Evolutionary conservation across 768 basidiomycete species (phyloP).

Genomic region (Lepiota brunneoincarnata): DNA sequence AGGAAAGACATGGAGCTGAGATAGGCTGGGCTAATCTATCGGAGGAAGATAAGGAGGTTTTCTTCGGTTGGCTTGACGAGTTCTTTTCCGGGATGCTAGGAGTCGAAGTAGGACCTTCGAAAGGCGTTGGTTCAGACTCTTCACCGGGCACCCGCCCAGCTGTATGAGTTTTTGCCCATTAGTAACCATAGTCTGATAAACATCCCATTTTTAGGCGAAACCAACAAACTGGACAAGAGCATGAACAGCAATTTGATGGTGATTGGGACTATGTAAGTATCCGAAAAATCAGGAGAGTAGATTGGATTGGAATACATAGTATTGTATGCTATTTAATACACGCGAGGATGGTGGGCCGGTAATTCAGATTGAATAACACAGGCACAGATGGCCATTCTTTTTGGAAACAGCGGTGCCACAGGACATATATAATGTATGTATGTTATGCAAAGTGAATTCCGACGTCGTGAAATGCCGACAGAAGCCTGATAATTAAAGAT

Average conservation of each 20-base stretch:
- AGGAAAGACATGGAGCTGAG: slow-evolving; percentile 10
- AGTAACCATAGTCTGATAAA: neutral
- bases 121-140: slow-evolving; percentile 5
- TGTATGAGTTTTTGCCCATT: slow-evolving; percentile 18
- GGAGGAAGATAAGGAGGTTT: slow-evolving; percentile 62
- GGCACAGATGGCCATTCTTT: too few relatives aligned
- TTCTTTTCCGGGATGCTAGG: slow-evolving; percentile 54
- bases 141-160: slow-evolving; percentile 19
- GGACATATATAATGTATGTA: neutral
- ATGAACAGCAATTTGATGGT: too few relatives aligned
- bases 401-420: too few relatives aligned
- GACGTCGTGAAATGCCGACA: slow-evolving; percentile 72
- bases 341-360: too few relatives aligned
- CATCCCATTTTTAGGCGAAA: slow-evolving; percentile 20
- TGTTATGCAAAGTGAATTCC: slow-evolving; percentile 70
- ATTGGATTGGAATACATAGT: neutral
- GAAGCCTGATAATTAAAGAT: slow-evolving; percentile 38
- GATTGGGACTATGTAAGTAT: too few relatives aligned
- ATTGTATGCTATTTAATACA: too few relatives aligned
- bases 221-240: slow-evolving; percentile 20
- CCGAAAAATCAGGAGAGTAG: neutral
- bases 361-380: too few relatives aligned
- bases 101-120: slow-evolving; percentile 12
- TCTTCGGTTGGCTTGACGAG: slow-evolving; percentile 81
- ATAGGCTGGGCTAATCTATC: slow-evolving; percentile 75